Conservation (phyloP, 202 grass and related monocot species). For the Bolboschoenoplectus hybrid region DNA sequence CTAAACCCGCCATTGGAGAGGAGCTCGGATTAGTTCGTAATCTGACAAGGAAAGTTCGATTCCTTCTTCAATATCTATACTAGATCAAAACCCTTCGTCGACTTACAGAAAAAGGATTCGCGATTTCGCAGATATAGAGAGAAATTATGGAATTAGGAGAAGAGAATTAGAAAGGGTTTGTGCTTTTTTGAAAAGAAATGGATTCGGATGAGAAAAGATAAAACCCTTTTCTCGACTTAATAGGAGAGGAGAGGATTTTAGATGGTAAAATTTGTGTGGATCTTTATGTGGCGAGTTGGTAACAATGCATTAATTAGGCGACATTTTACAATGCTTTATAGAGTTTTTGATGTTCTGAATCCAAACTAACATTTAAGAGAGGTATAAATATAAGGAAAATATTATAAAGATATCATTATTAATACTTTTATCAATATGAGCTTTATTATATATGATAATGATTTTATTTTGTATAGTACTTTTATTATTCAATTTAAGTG, state of each 20-base stretch:
- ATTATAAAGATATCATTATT: no score
- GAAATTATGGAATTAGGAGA: not conserved
- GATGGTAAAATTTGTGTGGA: not conserved
- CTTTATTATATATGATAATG: no score
- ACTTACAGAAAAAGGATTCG: constrained; percentile 3
- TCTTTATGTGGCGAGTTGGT: not conserved
- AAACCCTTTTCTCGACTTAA: not conserved
- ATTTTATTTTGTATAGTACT: no score
- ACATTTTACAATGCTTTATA: no score
- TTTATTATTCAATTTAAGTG: no score
- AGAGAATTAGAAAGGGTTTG: not conserved
- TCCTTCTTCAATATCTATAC: not conserved
- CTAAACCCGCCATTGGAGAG: constrained; percentile 28
- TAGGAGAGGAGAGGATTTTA: not conserved
- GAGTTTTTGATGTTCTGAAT: no score
- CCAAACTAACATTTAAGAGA: no score
- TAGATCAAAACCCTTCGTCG: not conserved
- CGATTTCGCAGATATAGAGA: not conserved
- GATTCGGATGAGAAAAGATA: not conserved
- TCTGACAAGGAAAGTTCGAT: constrained; percentile 10
- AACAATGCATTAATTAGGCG: not conserved
- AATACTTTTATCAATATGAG: no score
- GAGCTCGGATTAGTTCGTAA: constrained; percentile 10
- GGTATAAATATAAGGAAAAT: no score
- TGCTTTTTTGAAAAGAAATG: not conserved